phyloP scores from a whole-genome alignment of 768 basidiomycete species.

The Mycena rosella region DNA sequence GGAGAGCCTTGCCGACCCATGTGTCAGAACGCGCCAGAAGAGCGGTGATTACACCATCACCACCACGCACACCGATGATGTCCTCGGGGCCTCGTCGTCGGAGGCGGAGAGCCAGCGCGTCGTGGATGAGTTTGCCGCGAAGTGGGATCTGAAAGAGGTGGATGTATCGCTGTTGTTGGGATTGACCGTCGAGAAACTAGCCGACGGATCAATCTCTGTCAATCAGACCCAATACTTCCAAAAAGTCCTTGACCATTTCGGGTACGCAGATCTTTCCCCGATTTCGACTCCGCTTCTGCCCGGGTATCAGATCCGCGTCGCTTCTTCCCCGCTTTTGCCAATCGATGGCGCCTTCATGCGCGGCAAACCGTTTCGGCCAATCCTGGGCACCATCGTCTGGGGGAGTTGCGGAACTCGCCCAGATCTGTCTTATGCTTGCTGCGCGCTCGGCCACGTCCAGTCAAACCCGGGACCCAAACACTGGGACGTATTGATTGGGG shows the following conservation, averaged over 20 bases:
- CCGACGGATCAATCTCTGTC: constrained; percentile 11
- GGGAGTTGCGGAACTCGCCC: constrained; percentile 28
- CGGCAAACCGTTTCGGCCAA: constrained; percentile 31
- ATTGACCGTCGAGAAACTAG: constrained; percentile 20
- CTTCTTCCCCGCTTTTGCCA: neutral
- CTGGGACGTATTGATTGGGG: constrained; percentile 42
- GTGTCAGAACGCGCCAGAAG: neutral
- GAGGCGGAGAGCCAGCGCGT: constrained; percentile 18
- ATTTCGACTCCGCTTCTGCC: constrained; percentile 13
- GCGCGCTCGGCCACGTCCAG: constrained; percentile 31
- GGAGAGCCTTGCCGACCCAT: constrained; percentile 22
- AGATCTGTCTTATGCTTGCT: constrained; percentile 26
- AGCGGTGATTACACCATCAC: constrained; percentile 20
- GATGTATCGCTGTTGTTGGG: constrained; percentile 15
- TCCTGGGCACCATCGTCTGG: constrained; percentile 40
- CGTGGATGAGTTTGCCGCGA: constrained; percentile 24
- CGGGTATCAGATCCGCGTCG: constrained; percentile 7
- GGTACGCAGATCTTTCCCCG: constrained; percentile 9
- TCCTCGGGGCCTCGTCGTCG: constrained; percentile 17
- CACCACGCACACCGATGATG: constrained; percentile 26
- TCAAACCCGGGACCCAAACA: constrained; percentile 41
- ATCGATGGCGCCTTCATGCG: constrained; percentile 32
- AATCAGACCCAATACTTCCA: constrained; percentile 12
- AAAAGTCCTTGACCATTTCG: constrained; percentile 18
- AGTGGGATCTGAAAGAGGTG: constrained; percentile 28